These are phyloP conservation scores for Citrullus mucosospermus DNA, from an alignment of 306 rosid species.

Conservation along the genomic window DNA sequence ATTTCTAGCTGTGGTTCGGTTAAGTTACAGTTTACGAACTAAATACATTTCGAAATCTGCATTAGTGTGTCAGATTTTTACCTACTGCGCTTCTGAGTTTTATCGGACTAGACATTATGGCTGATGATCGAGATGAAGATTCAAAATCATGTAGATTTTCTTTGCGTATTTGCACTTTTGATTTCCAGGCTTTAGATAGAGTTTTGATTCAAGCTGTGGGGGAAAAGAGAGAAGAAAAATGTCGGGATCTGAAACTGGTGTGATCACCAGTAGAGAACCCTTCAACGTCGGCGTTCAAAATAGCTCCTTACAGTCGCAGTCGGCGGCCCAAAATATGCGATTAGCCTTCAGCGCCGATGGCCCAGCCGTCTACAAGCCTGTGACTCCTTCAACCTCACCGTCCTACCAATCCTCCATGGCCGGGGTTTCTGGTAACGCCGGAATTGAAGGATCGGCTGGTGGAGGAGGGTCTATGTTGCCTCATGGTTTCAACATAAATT, in stretches of 20 bases:
- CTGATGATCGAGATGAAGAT: neutral
- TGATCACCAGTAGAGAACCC: conserved; percentile 37
- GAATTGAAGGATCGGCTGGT: conserved; percentile 12
- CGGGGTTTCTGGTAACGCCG: conserved; percentile 4
- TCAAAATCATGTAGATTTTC: neutral
- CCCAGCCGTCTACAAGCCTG: conserved; percentile 24
- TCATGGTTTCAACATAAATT: conserved; percentile 18
- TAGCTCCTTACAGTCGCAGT: conserved; percentile 15
- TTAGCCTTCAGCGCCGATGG: conserved; percentile 30
- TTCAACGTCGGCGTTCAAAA: conserved; percentile 28
- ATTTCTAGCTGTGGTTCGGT: neutral
- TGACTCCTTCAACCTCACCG: conserved; percentile 12
- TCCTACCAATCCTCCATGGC: conserved; percentile 14
- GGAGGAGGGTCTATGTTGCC: conserved; percentile 12
- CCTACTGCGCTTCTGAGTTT: neutral
- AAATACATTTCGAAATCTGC: neutral
- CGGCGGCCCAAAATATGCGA: conserved; percentile 26
- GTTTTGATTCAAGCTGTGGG: neutral
- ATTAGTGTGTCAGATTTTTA: neutral
- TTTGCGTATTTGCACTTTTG: neutral
- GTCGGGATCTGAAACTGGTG: conserved; percentile 62
- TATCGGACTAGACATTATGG: neutral
- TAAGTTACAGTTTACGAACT: neutral
- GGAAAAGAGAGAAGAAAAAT: conserved; percentile 9
- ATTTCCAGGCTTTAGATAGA: conserved; percentile 10